These are phyloP conservation scores for Filosporella fistucella DNA, from an alignment of 495 filamentous ascomycete species.

Conservation along the genomic window DNA sequence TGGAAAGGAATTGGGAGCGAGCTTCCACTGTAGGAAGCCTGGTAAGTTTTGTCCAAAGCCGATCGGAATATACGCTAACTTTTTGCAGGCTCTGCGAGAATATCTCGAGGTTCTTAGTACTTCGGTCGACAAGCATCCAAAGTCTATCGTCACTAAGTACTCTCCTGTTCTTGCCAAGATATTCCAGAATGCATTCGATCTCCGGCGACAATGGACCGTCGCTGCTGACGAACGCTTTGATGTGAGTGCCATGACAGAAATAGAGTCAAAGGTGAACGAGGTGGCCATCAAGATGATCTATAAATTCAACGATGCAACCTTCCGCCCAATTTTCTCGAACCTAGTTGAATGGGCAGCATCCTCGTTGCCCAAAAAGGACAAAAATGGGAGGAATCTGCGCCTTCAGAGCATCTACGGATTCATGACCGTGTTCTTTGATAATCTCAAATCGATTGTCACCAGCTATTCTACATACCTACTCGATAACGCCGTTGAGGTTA, in stretches of 20 bases:
- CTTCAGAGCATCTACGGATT: slow-evolving; percentile 72
- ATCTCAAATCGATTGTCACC: slow-evolving; percentile 90
- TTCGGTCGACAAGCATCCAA: slow-evolving; percentile 70
- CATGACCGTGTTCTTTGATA: slow-evolving; percentile 69
- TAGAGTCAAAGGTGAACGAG: slow-evolving; percentile 63
- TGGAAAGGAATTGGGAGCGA: slow-evolving; percentile 65
- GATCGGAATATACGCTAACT: slow-evolving; percentile 7
- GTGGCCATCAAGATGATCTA: slow-evolving; percentile 83
- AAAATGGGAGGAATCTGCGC: slow-evolving; percentile 46
- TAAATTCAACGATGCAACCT: slow-evolving; percentile 93
- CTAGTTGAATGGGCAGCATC: slow-evolving; percentile 71
- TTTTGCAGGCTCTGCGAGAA: slow-evolving; percentile 58
- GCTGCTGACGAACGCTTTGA: slow-evolving; percentile 15
- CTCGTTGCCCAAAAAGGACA: slow-evolving; percentile 56
- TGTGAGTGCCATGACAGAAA: slow-evolving; percentile 43
- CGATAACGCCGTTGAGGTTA: slow-evolving; percentile 62
- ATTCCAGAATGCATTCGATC: slow-evolving; percentile 67
- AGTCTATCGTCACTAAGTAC: slow-evolving; percentile 68
- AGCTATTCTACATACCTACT: slow-evolving; percentile 83
- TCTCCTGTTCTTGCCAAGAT: slow-evolving; percentile 59
- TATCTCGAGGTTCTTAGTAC: slow-evolving; percentile 59
- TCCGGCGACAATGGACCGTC: slow-evolving; percentile 40
- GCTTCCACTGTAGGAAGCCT: slow-evolving; percentile 53
- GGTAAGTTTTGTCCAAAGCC: slow-evolving; percentile 34
- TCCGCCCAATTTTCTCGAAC: slow-evolving; percentile 85